A percentile compares a stretch with the other conserved stretches of the same genome.
phyloP scores from a whole-genome alignment of 1,139 yeast species.

The Geotrichum carabidarum region DNA sequence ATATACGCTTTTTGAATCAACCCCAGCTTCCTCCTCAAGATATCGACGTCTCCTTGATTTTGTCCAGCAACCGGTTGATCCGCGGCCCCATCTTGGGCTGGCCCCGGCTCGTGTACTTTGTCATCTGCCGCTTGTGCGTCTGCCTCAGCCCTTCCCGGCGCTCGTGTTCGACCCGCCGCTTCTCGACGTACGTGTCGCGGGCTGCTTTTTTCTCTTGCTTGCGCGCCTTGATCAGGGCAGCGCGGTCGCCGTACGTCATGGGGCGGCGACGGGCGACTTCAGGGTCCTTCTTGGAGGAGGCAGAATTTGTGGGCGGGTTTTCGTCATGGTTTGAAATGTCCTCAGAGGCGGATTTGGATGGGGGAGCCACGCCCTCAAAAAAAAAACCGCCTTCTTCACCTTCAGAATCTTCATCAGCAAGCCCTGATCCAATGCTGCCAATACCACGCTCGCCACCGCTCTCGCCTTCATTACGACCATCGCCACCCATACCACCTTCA shows the following conservation, averaged over 20 bases:
- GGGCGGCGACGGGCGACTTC: conserved; percentile 39
- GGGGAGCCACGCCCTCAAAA: conserved; percentile 8
- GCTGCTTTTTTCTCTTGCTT: conserved; percentile 25
- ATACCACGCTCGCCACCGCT: not conserved
- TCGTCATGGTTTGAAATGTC: conserved; percentile 24
- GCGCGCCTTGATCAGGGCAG: conserved; percentile 35
- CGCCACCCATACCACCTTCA: not conserved
- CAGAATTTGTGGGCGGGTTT: conserved; percentile 7
- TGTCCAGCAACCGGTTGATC: conserved; percentile 70
- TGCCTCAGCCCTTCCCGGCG: conserved; percentile 37
- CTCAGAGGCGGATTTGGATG: not conserved
- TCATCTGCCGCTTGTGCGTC: conserved; percentile 45
- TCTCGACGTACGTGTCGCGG: conserved; percentile 16
- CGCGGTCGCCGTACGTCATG: conserved; percentile 36
- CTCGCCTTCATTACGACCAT: conserved; percentile 9
- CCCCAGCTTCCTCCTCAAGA: too few relatives aligned
- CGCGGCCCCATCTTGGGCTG: conserved; percentile 93
- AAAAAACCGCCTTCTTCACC: conserved; percentile 15
- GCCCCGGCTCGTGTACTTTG: conserved; percentile 64
- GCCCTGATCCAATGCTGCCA: not conserved
- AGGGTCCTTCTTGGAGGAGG: conserved; percentile 20
- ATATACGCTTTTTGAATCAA: too few relatives aligned
- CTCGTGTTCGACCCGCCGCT: conserved; percentile 25
- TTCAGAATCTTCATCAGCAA: conserved; percentile 1
- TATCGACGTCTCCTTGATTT: conserved; percentile 46